Evolutionary conservation across 768 basidiomycete genomes (phyloP), one percentile per base, ranked within the genome.

Genomic region (Boletus sp.): DNA sequence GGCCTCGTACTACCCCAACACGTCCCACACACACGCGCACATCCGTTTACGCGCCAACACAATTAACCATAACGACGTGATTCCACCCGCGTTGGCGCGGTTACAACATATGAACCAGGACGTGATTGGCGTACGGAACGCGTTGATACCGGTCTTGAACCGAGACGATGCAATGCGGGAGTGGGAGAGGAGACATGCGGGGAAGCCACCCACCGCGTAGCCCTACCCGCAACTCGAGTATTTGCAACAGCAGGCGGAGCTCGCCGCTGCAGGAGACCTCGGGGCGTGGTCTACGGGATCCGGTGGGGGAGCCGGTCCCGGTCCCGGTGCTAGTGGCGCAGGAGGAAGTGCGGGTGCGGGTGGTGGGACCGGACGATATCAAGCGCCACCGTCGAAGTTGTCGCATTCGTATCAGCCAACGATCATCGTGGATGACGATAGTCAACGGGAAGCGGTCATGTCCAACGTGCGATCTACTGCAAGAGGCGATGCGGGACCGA

Each of bases 111-210:
- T 93, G 89, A 90, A 90, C 59, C 86, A 89, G 73, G 90, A 89
- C 71, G 84, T 86, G 66, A 87, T 86, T 62, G 83, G 77, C 49
- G 68, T 68, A 3, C 80, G 92, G 52, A 92, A 92, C 64, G 89
- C 92, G 20, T 71, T 97, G 71, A 97, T 94, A 14, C 96, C 96
- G 3, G 94, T 97, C 32, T 75, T 98, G 61, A 95, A 96, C 64
- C 82, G 96, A 51, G 96, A 98, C 62, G 96, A 99, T 60, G 89
- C 92, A 44, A 89, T 93, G 78, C 84, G 89, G 42, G 96, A 98
- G 74, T 98, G 96, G 96, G 97, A 98, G 73, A 75, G 94, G 62
- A 77, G 94, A 59, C 90, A n/a, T n/a, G n/a, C n/a, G n/a, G n/a
- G n/a, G n/a, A 94, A 67, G 75, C 85, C 83, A 1, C 73, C 77